Evolutionary conservation across 352 stramenopile species (phyloP).

Genomic region (Globisporangium sylvaticum): DNA sequence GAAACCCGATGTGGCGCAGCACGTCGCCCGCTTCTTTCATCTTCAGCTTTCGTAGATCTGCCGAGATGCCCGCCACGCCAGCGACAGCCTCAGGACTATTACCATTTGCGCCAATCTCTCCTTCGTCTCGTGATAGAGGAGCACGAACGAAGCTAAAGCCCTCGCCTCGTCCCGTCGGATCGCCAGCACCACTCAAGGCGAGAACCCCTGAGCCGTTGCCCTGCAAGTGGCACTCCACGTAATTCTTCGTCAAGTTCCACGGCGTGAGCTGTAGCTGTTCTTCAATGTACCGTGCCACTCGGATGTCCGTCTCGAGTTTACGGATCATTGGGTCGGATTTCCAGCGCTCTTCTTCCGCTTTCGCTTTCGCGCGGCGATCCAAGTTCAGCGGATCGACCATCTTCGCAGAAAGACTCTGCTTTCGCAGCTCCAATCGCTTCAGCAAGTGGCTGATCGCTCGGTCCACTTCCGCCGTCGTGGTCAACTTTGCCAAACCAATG

Average conservation of each 20-base stretch:
- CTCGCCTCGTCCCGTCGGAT: no score
- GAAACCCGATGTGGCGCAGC: no score
- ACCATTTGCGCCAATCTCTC: no score
- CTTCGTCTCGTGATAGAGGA: no score
- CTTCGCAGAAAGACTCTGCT: constrained; percentile 41
- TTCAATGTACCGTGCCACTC: constrained; percentile 76
- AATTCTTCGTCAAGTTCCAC: constrained; percentile 85
- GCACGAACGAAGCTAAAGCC: no score
- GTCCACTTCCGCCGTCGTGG: constrained; percentile 68
- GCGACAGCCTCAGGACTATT: no score
- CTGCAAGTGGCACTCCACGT: no score
- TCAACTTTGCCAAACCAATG: constrained; percentile 77
- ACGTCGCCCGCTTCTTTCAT: no score
- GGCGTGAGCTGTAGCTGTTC: constrained; percentile 77
- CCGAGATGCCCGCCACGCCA: no score
- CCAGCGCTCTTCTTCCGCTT: constrained; percentile 62
- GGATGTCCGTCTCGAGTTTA: constrained; percentile 75
- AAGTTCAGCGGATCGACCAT: constrained; percentile 49
- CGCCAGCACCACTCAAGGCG: no score
- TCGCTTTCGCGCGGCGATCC: constrained; percentile 49
- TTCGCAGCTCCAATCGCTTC: constrained; percentile 63
- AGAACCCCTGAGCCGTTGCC: no score
- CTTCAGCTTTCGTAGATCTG: no score
- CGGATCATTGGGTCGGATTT: constrained; percentile 61
- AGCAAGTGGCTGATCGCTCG: constrained; percentile 66